Evolutionary conservation across 257 asterid genomes (phyloP).

Genomic region (Fraxinus americana): DNA sequence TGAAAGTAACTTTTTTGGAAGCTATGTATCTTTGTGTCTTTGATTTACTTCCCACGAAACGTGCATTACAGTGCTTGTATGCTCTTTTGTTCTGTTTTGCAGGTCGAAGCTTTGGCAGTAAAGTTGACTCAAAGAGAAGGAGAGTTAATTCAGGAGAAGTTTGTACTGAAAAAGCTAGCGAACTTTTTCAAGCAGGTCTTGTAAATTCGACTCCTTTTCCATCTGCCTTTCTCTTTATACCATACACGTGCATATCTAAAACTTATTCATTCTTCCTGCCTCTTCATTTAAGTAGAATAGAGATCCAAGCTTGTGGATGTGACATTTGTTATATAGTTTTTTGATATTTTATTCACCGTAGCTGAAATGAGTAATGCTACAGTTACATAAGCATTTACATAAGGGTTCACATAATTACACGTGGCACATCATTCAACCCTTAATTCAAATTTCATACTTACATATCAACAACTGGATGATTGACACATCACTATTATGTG

Average conservation of each 20-base stretch:
- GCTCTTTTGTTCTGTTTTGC: constrained; percentile 17
- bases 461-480: too few species aligned
- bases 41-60: not conserved
- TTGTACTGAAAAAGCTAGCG: constrained; percentile 87
- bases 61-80: not conserved
- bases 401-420: too few species aligned
- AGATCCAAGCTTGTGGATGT: too few species aligned
- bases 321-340: too few species aligned
- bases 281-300: too few species aligned
- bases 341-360: too few species aligned
- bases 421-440: too few species aligned
- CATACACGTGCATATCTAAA: too few species aligned
- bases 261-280: not conserved
- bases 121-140: constrained; percentile 84
- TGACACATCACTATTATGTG: too few species aligned
- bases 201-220: not conserved
- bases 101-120: constrained; percentile 99
- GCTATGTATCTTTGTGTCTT: not conserved
- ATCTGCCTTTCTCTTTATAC: not conserved
- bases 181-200: constrained; percentile 91
- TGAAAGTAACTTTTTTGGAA: not conserved
- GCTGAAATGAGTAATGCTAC: too few species aligned
- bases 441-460: too few species aligned
- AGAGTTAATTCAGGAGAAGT: constrained; percentile 84
- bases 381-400: too few species aligned